Percentiles rank a stretch among this genome's conserved stretches.
Conservation (phyloP, 345 rosid genomes). For the Heritiera fomes region DNA sequence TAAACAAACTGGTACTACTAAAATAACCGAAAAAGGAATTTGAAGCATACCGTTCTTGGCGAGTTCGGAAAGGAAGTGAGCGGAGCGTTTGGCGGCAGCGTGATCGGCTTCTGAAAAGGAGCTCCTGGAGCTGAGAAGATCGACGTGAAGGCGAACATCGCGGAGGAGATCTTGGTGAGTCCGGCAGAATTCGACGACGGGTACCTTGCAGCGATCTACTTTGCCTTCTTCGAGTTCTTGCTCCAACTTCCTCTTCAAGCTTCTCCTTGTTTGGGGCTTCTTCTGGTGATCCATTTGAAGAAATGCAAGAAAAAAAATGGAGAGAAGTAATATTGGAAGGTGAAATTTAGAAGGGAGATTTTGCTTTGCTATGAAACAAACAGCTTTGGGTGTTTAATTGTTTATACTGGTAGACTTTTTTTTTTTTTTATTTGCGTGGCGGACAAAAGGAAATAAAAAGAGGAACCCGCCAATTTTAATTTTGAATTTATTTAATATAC, state of each 20-base stretch:
- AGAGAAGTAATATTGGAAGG: neutral
- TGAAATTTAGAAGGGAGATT: conserved; percentile 17
- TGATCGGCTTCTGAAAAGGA: conserved; percentile 47
- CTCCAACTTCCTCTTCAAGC: conserved; percentile 23
- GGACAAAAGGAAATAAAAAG: neutral
- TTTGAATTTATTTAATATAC: too few relatives aligned
- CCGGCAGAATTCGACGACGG: conserved; percentile 17
- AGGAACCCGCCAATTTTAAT: neutral
- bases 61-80: conserved; percentile 42
- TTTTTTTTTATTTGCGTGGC: neutral
- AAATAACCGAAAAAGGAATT: neutral
- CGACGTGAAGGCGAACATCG: conserved; percentile 43
- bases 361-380: neutral
- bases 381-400: too few relatives aligned
- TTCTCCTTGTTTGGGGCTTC: too few relatives aligned
- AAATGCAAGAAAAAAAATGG: neutral
- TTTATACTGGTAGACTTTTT: too few relatives aligned
- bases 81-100: conserved; percentile 47
- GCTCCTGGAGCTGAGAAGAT: conserved; percentile 44
- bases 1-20: neutral
- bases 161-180: conserved; percentile 31
- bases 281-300: too few relatives aligned
- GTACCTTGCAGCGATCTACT: conserved; percentile 28
- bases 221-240: conserved; percentile 33
- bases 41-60: conserved; percentile 51